Percentiles rank a stretch among this genome's conserved stretches.
Conservation (phyloP, 2,329 filamentous ascomycete genomes). For the Venturia pyrina region DNA sequence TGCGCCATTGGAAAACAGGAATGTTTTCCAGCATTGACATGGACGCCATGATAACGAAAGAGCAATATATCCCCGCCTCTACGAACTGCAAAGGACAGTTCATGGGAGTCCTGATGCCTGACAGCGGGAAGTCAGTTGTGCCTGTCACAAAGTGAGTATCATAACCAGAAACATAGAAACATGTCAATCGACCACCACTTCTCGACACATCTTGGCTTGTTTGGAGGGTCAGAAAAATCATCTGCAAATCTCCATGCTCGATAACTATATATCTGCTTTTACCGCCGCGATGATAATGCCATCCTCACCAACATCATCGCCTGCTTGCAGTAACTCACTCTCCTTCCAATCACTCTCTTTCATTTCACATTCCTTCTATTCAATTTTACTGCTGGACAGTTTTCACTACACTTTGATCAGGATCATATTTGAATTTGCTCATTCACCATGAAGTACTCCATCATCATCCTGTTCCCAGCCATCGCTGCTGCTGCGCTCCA, state of each 20-base stretch:
- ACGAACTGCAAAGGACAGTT: neutral
- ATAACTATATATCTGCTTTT: slow-evolving; percentile 6
- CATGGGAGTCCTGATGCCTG: neutral
- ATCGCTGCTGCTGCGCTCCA: neutral
- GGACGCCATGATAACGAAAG: neutral
- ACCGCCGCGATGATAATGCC: neutral
- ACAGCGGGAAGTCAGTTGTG: slow-evolving; percentile 1
- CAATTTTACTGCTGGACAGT: slow-evolving; percentile 10
- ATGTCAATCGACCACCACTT: slow-evolving; percentile 3
- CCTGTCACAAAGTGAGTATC: slow-evolving; percentile 7
- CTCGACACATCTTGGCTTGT: slow-evolving; percentile 10
- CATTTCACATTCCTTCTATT: slow-evolving; percentile 10
- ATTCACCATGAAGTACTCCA: slow-evolving; percentile 12
- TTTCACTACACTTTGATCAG: slow-evolving; percentile 5
- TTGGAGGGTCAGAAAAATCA: neutral
- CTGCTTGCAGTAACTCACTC: slow-evolving; percentile 4
- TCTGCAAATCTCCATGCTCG: slow-evolving; percentile 4
- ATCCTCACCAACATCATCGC: neutral
- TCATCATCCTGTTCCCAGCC: slow-evolving; percentile 8
- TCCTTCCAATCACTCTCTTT: slow-evolving; percentile 5
- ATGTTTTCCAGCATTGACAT: neutral
- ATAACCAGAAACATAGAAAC: slow-evolving; percentile 12
- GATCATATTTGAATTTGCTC: neutral
- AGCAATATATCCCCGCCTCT: neutral
- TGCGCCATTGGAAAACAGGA: neutral